Percentiles rank a stretch among this genome's conserved stretches.
phyloP scores from a whole-genome alignment of 106 monocot species.

The Platanthera guangdongensis region DNA sequence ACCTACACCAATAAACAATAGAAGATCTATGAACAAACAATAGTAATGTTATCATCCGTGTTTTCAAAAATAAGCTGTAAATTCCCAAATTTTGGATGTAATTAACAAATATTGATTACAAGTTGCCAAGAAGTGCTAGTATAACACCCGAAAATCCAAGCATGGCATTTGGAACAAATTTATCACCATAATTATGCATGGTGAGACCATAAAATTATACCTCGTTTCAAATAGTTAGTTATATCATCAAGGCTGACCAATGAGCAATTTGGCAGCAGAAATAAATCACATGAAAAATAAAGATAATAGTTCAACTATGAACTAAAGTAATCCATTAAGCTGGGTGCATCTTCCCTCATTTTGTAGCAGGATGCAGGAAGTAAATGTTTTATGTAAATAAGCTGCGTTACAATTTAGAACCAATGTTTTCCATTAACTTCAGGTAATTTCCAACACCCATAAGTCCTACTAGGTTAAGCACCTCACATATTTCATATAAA shows the following conservation, averaged over 20 bases:
- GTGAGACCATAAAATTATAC: conserved; percentile 19
- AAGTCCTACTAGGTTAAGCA: not conserved
- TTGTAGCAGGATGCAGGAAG: not conserved
- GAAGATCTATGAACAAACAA: too few relatives aligned
- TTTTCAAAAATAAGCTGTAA: too few relatives aligned
- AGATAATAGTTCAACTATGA: not conserved
- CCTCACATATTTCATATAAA: not conserved
- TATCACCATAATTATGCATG: not conserved
- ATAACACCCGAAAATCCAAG: not conserved
- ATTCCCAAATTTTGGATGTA: too few relatives aligned
- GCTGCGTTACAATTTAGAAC: not conserved
- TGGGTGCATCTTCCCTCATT: not conserved
- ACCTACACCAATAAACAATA: too few relatives aligned
- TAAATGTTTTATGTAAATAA: not conserved
- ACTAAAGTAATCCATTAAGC: not conserved
- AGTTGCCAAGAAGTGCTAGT: not conserved
- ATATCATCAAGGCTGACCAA: conserved; percentile 96
- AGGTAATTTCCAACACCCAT: not conserved
- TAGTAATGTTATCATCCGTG: too few relatives aligned
- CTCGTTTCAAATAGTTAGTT: conserved; percentile 61
- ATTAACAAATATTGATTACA: not conserved
- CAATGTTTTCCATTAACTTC: not conserved
- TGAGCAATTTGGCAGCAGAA: conserved; percentile 30
- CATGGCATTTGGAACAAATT: not conserved
- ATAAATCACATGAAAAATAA: not conserved